Base-by-base conservation (phyloP, 306 rosid species). In the Pachyrhizus erosus region DNA sequence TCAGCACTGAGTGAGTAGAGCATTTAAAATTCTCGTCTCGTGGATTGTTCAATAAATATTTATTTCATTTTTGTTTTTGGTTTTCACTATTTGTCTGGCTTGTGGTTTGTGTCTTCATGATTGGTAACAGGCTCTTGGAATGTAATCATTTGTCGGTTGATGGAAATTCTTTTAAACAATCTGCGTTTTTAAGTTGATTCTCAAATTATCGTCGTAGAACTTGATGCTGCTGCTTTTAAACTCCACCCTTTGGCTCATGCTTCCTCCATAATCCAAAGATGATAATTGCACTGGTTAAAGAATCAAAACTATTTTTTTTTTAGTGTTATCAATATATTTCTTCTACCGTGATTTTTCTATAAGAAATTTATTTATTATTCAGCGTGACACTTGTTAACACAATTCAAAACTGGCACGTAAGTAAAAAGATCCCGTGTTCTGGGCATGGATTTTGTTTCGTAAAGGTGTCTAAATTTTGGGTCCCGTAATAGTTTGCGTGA, bases 1-100 rank as follows among this genome's bases (percentile, higher is more conserved):
- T 81, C 15, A 58, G 49, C 40, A n/a, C 9, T 39, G 37, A 11
- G 20, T 80, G 62, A 61, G 76, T 77, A 64, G 11, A 17, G 67
- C 20, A 39, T 54, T 54, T 52, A 37, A 79, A 60, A 58, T 42
- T 74, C 58, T 54, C 13, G 21, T 70, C 33, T 40, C 20, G 12
- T 55, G 48, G 39, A 13, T 70, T 58, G 64, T 58, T 71, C 14
- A 10, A 40, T 57, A 29, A 34, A 54, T 80, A 17, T 51, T 29
- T 57, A 14, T n/a, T 40, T 49, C 31, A 15, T 29, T 62, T 33
- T 64, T 31, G 24, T 33, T 60, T 78, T 21, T 34, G 66, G 46
- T 57, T 70, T 70, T 57, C 31, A 7, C 31, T 18, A 18, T 31
- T 20, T n/a, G 45, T 46, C 9, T 23, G 13, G 45, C 18, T 9